These are phyloP conservation scores for Daldinia eschscholtzii DNA, from an alignment of 2,329 filamentous ascomycete genomes.

Conservation along the genomic window DNA sequence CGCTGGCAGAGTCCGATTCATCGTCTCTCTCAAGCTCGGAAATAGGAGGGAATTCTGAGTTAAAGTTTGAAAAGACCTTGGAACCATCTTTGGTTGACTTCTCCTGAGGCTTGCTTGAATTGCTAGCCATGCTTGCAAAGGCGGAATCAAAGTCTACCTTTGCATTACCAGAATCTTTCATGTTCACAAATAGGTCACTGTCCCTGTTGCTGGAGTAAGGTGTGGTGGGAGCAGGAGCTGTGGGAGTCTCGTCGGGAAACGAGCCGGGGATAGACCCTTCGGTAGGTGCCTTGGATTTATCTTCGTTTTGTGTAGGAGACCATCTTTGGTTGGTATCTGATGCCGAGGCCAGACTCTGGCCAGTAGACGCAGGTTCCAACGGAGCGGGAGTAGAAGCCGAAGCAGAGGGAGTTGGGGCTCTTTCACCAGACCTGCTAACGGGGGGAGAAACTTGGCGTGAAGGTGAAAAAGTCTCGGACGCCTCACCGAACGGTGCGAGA, in stretches of 20 bases:
- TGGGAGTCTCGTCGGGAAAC: conserved; percentile 62
- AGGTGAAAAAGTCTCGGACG: conserved; percentile 77
- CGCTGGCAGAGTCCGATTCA: conserved; percentile 84
- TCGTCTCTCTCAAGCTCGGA: conserved; percentile 86
- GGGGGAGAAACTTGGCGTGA: conserved; percentile 84
- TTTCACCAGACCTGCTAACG: conserved; percentile 69
- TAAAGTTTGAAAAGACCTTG: conserved; percentile 67
- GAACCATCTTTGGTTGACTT: conserved; percentile 58
- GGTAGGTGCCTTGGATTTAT: conserved; percentile 43
- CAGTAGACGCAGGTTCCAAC: conserved; percentile 56
- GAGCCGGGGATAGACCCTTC: conserved; percentile 63
- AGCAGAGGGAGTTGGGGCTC: conserved; percentile 47
- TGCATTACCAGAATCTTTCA: conserved; percentile 68
- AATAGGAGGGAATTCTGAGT: conserved; percentile 92
- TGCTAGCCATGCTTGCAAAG: conserved; percentile 78
- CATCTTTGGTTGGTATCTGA: conserved; percentile 52
- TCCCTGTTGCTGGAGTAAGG: conserved; percentile 50
- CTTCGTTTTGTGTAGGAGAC: conserved; percentile 46
- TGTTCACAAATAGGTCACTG: conserved; percentile 65
- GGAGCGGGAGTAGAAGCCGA: conserved; percentile 53
- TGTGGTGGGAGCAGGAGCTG: conserved; percentile 45
- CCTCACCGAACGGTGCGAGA: conserved; percentile 77
- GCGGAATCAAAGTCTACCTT: conserved; percentile 89
- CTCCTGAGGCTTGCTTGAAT: conserved; percentile 63
- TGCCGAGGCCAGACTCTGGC: conserved; percentile 53